phyloP scores from a whole-genome alignment of 352 stramenopile species.

The Pythium inflatum region DNA sequence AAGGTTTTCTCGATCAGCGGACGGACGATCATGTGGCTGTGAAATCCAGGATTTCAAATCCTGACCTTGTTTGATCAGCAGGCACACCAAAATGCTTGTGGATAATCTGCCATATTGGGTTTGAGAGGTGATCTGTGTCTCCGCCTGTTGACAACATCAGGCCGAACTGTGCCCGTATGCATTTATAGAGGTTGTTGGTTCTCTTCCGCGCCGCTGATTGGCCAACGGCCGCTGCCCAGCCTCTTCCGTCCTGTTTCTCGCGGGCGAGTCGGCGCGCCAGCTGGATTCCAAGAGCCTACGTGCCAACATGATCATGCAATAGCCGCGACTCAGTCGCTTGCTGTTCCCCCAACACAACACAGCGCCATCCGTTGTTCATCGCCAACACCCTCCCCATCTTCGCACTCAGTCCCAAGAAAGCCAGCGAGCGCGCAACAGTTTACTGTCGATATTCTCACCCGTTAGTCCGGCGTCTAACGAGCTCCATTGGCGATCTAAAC shows the following conservation, averaged over 20 bases:
- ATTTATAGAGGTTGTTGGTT: neutral
- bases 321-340: too few species aligned
- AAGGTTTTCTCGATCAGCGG: too few species aligned
- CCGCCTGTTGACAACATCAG: neutral
- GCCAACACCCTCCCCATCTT: too few species aligned
- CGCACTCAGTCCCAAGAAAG: too few species aligned
- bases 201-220: constrained; percentile 1
- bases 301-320: neutral
- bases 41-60: too few species aligned
- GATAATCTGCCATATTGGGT: constrained; percentile 10
- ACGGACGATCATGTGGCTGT: too few species aligned
- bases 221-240: neutral
- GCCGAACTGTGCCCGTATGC: neutral
- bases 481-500: too few species aligned
- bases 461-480: too few species aligned
- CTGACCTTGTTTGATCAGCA: neutral
- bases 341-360: neutral
- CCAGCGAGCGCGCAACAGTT: too few species aligned
- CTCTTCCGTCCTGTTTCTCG: constrained; percentile 4
- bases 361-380: too few species aligned
- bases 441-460: too few species aligned
- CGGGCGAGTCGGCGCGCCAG: constrained; percentile 31
- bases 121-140: neutral
- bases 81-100: neutral
- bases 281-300: constrained; percentile 20